These are phyloP conservation scores for Babesia ovata DNA, from an alignment of 169 alveolate genomes.

Conservation along the genomic window DNA sequence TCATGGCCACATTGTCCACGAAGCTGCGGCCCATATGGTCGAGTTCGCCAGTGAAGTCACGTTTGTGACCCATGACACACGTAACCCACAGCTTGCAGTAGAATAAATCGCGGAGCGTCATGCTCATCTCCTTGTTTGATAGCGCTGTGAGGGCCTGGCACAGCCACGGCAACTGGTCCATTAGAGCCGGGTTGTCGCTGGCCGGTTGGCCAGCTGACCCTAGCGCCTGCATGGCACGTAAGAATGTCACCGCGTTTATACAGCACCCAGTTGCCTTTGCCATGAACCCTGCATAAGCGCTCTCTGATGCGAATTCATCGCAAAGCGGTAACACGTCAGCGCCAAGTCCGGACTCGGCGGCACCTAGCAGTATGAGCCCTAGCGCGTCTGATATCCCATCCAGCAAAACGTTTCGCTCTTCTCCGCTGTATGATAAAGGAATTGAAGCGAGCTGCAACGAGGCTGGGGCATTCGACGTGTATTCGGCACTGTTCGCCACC, in stretches of 20 bases:
- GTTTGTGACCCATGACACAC: neutral
- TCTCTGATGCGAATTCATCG: neutral
- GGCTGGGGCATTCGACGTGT: neutral
- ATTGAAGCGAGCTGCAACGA: neutral
- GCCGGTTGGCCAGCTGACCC: neutral
- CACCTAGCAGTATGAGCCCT: slow-evolving; percentile 18
- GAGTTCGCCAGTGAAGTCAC: slow-evolving; percentile 1
- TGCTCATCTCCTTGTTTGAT: slow-evolving; percentile 27
- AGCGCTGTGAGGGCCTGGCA: slow-evolving; percentile 9
- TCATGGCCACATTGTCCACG: slow-evolving; percentile 44
- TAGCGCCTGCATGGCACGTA: slow-evolving; percentile 13
- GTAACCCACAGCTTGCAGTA: slow-evolving; percentile 39
- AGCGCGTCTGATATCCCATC: slow-evolving; percentile 1
- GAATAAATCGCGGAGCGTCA: slow-evolving; percentile 28
- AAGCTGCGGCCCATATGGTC: slow-evolving; percentile 24
- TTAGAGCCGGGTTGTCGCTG: neutral
- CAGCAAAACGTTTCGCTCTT: neutral
- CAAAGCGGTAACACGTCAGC: neutral
- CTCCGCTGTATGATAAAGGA: neutral
- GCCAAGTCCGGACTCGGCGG: slow-evolving; percentile 31
- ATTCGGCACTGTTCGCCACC: neutral
- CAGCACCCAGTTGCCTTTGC: slow-evolving; percentile 17
- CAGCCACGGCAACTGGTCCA: neutral
- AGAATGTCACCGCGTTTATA: slow-evolving; percentile 25
- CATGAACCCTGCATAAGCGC: slow-evolving; percentile 1